A percentile compares a stretch with the other conserved stretches of the same genome.
Conservation (phyloP, 2,329 filamentous ascomycete genomes). For the Chaetomium strumarium region DNA sequence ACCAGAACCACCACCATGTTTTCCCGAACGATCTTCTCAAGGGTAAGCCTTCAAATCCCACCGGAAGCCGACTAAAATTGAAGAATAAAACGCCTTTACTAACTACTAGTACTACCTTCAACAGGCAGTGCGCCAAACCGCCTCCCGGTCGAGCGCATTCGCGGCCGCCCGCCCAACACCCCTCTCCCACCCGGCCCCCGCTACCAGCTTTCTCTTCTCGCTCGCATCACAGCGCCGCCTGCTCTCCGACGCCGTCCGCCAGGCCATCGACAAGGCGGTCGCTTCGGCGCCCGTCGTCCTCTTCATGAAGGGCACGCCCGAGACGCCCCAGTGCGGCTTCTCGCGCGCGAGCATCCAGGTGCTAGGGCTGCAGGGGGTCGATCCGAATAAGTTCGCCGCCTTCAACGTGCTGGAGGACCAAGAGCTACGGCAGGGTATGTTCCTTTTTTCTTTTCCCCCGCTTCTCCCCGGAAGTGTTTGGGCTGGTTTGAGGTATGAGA, state of each 20-base stretch:
- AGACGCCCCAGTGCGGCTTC: conserved; percentile 79
- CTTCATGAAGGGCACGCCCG: conserved; percentile 88
- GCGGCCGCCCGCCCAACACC: conserved; percentile 18
- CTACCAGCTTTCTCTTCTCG: conserved; percentile 12
- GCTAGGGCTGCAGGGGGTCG: conserved; percentile 86
- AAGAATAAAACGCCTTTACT: neutral
- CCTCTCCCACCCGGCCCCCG: conserved; percentile 4
- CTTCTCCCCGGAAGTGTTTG: neutral
- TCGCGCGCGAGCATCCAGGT: conserved; percentile 94
- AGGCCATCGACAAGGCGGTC: conserved; percentile 87
- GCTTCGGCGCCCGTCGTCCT: conserved; percentile 84
- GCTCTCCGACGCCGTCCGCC: conserved; percentile 71
- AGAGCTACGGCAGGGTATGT: conserved; percentile 69
- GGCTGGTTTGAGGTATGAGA: neutral
- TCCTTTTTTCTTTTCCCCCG: neutral
- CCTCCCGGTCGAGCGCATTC: conserved; percentile 7
- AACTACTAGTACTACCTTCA: too few species aligned
- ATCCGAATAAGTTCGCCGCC: conserved; percentile 93
- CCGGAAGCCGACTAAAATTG: too few species aligned
- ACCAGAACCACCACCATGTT: conserved; percentile 15
- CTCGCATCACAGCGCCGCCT: conserved; percentile 49
- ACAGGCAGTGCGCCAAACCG: conserved; percentile 17
- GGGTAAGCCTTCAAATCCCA: conserved; percentile 11
- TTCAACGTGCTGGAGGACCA: conserved; percentile 95
- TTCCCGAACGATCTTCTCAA: conserved; percentile 20